These are phyloP conservation scores for Candida silvicultrix DNA, from an alignment of 805 yeast species.

Conservation along the genomic window DNA sequence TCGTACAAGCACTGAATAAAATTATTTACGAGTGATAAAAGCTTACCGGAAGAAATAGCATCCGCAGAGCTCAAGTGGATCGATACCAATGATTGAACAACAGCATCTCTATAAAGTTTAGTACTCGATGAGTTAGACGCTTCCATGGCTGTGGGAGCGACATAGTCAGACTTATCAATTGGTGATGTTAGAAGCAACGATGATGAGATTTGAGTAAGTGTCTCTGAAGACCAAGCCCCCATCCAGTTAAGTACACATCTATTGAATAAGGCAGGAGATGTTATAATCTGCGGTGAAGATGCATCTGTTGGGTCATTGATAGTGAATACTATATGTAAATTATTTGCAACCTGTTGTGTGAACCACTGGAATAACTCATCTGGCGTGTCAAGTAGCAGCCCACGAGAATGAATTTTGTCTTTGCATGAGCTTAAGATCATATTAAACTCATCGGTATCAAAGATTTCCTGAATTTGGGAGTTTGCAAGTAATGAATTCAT, in stretches of 20 bases:
- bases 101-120: slow-evolving; percentile 35
- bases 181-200: slow-evolving; percentile 40
- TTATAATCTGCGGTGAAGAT: slow-evolving; percentile 38
- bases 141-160: slow-evolving; percentile 24
- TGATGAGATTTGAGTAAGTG: slow-evolving; percentile 46
- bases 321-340: slow-evolving; percentile 80
- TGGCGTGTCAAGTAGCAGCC: slow-evolving; percentile 55
- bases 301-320: slow-evolving; percentile 44
- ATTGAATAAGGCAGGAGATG: slow-evolving; percentile 86
- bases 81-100: slow-evolving; percentile 39
- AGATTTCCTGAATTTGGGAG: slow-evolving; percentile 87
- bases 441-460: slow-evolving; percentile 63
- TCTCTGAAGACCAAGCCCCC: slow-evolving; percentile 67
- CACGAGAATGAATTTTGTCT: slow-evolving; percentile 52
- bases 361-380: slow-evolving; percentile 78
- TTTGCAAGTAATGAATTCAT: slow-evolving; percentile 93
- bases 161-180: slow-evolving; percentile 40
- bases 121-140: too few species aligned
- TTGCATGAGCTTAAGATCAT: slow-evolving; percentile 47
- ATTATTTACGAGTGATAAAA: slow-evolving; percentile 42
- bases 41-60: slow-evolving; percentile 37
- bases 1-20: slow-evolving; percentile 36
- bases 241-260: slow-evolving; percentile 86
- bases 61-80: slow-evolving; percentile 26
- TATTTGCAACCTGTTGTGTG: slow-evolving; percentile 53